Conservation (phyloP, 2,329 filamentous ascomycete genomes). For the Hypoxylon sp. region DNA sequence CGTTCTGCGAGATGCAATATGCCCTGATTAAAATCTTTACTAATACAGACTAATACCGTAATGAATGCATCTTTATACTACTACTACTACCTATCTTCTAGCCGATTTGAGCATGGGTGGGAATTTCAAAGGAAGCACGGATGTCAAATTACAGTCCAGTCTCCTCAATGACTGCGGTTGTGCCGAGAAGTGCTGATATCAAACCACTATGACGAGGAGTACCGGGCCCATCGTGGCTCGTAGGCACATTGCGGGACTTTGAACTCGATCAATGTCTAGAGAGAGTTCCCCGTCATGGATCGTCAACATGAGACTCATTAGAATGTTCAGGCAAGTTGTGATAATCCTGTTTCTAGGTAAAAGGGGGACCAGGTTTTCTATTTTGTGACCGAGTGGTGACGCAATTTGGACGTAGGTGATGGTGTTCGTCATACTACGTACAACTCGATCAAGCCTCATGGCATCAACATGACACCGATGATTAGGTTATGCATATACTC, state of each 20-base stretch:
- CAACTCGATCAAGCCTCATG: background rate
- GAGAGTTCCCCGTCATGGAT: slow-evolving; percentile 53
- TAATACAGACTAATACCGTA: slow-evolving; percentile 42
- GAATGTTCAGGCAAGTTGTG: background rate
- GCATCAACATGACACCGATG: slow-evolving; percentile 8
- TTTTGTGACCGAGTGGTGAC: background rate
- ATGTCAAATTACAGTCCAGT: slow-evolving; percentile 99
- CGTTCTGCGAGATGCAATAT: slow-evolving; percentile 36
- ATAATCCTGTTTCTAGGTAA: background rate
- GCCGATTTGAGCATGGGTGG: background rate
- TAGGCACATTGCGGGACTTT: slow-evolving; percentile 52
- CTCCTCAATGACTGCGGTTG: slow-evolving; percentile 87
- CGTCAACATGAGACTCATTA: slow-evolving; percentile 52
- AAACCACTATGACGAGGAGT: slow-evolving; percentile 60
- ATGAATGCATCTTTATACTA: slow-evolving; percentile 14
- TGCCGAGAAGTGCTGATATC: slow-evolving; percentile 99
- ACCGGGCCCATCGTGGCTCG: slow-evolving; percentile 53
- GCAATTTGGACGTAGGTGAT: background rate
- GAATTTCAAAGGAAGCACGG: slow-evolving; percentile 77
- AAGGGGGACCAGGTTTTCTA: background rate
- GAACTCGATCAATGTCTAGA: slow-evolving; percentile 32
- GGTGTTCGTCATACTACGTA: background rate
- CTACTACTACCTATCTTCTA: slow-evolving; percentile 1
- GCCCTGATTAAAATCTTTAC: slow-evolving; percentile 27
- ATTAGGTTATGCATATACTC: background rate